Conservation (phyloP, 2,329 filamentous ascomycete species). For the Hymenoscyphus albidus region DNA sequence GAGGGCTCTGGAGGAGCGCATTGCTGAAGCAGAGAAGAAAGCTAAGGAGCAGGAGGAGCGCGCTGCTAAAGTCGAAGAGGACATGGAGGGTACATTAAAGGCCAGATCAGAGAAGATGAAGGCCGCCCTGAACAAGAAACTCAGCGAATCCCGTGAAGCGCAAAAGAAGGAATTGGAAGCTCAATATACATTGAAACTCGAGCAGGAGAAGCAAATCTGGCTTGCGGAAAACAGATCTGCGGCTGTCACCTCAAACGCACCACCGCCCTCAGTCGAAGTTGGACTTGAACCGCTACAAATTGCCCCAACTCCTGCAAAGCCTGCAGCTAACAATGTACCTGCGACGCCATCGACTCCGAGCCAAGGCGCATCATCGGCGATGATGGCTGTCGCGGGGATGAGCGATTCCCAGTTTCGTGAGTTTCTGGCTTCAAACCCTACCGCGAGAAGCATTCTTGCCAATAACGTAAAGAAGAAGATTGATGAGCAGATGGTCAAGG, state of each 20-base stretch:
- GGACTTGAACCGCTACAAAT: constrained; percentile 20
- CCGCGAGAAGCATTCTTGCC: constrained; percentile 54
- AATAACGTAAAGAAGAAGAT: constrained; percentile 68
- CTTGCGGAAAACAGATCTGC: constrained; percentile 47
- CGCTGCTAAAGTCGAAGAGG: constrained; percentile 54
- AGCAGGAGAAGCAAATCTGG: constrained; percentile 62
- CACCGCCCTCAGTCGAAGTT: constrained; percentile 4
- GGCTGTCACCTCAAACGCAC: constrained; percentile 12
- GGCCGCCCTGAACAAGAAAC: constrained; percentile 61
- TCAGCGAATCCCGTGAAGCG: constrained; percentile 50
- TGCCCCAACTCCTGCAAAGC: constrained; percentile 42
- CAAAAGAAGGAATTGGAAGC: constrained; percentile 51
- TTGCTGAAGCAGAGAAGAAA: constrained; percentile 57
- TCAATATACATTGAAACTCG: constrained; percentile 47
- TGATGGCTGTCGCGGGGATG: constrained; percentile 33
- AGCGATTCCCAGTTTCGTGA: constrained; percentile 54
- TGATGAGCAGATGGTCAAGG: constrained; percentile 58
- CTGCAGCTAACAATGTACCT: constrained; percentile 17
- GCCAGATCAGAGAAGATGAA: constrained; percentile 67
- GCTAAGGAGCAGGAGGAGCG: constrained; percentile 63
- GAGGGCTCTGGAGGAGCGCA: constrained; percentile 57
- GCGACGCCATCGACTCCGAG: constrained; percentile 23
- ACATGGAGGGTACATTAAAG: constrained; percentile 57
- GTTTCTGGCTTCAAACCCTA: constrained; percentile 51
- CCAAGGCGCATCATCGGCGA: constrained; percentile 15